A percentile compares a stretch with the other conserved stretches of the same genome.
phyloP scores from a whole-genome alignment of 176 grass and related monocot genomes.

The Eleusine indica region DNA sequence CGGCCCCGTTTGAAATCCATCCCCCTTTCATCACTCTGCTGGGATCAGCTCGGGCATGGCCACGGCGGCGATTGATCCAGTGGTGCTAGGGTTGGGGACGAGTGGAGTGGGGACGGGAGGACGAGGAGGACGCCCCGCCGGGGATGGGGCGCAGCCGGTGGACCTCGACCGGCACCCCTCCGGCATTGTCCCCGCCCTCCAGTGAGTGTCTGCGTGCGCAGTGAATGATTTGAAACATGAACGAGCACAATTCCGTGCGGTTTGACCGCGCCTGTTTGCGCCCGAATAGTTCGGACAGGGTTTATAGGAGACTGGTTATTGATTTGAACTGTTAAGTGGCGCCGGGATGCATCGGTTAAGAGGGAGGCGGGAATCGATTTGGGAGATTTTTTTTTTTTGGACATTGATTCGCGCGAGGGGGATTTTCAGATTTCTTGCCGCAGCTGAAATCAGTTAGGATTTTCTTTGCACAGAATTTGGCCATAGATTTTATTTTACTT shows the following conservation, averaged over 20 bases:
- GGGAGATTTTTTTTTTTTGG: too few species aligned
- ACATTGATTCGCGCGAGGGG: too few species aligned
- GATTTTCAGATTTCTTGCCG: background rate
- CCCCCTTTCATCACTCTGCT: background rate
- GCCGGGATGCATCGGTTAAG: background rate
- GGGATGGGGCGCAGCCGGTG: conserved; percentile 30
- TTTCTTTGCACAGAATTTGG: background rate
- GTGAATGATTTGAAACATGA: conserved; percentile 16
- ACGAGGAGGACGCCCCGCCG: background rate
- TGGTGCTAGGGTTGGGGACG: conserved; percentile 29
- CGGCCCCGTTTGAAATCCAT: conserved; percentile 18
- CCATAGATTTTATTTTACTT: background rate
- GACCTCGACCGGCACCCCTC: conserved; percentile 50
- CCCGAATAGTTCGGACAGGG: too few species aligned
- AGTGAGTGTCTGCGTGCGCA: conserved; percentile 50
- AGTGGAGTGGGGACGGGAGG: conserved; percentile 7
- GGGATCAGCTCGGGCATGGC: conserved; percentile 13
- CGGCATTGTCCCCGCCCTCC: conserved; percentile 61
- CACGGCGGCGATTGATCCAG: background rate
- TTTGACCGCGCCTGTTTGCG: background rate
- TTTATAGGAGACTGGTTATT: background rate
- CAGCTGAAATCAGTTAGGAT: background rate
- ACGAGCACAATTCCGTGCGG: background rate
- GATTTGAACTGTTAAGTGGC: background rate
- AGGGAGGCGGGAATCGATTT: background rate